Base-by-base conservation (phyloP, 768 basidiomycete genomes). In the Lepiota subincarnata region DNA sequence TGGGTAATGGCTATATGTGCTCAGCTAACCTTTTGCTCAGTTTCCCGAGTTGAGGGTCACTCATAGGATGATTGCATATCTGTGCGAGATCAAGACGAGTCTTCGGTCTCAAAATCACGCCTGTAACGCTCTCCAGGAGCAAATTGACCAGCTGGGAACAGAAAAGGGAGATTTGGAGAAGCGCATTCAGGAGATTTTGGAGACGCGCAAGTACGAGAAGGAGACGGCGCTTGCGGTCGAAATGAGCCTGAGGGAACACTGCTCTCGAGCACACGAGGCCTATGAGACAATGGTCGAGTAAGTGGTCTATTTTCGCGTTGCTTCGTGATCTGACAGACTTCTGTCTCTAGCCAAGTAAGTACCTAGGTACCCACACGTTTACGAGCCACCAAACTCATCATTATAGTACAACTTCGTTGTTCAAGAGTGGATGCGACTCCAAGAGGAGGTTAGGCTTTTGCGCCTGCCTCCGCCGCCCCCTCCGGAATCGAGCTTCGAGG, bases 181-280 rank as follows among this genome's bases (percentile, higher is more conserved):
- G 40, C 73, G 73, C 62, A 68, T 76, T 39, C 69, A 75, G 26
- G 74, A 76, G 10, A 55, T 76, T 38, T 64, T 70, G 38, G 65
- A 69, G 35, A 65, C 65, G 46, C 73, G 73, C 22, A 69, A 69
- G 20, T 74, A 76, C 43, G 84, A 84, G 62, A 76, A 71, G 57
- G 77, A 83, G 19, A 72, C 73, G 2, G 76, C 82, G 6, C 64
- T 78, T 39, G 72, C 70, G 8, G 71, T 79, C 34, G 81, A 84
- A 70, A 74, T 65, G 51, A 78, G 68, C 59, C 69, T 87, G 57
- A 73, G 79, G 56, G 76, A 80, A 26, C 80, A 80, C 59, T 77
- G 75, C 48, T 70, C 70, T 45, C 67, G 73, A 36, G 72, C 81
- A 56, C 74, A 76, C 28, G 66, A 62, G 22, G 76, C 70, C 10